These are phyloP conservation scores for Rhipidocladum racemiflorum DNA, from an alignment of 176 grass and related monocot species.

Conservation along the genomic window DNA sequence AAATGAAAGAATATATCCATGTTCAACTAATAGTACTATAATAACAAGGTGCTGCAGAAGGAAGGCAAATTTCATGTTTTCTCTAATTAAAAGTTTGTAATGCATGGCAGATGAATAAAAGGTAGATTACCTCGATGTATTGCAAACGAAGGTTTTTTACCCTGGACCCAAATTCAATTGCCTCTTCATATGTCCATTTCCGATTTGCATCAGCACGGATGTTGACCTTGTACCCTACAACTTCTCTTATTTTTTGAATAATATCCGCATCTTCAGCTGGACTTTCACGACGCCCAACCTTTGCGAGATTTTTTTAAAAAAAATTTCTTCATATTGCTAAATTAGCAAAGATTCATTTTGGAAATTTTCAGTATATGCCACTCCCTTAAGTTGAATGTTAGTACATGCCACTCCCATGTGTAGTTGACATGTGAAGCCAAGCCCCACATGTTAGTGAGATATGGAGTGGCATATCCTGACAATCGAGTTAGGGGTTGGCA, in stretches of 20 bases:
- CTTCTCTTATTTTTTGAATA: slow-evolving; percentile 71
- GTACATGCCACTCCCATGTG: too few relatives aligned
- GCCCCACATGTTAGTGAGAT: too few relatives aligned
- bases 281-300: slow-evolving; percentile 76
- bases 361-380: too few relatives aligned
- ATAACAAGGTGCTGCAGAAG: slow-evolving; percentile 20
- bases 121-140: slow-evolving; percentile 83
- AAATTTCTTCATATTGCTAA: slow-evolving; percentile 6
- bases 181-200: slow-evolving; percentile 82
- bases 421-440: too few relatives aligned
- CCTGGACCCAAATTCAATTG: slow-evolving; percentile 74
- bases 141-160: slow-evolving; percentile 63
- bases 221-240: slow-evolving; percentile 72
- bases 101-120: neutral
- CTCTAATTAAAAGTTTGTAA: slow-evolving; percentile 23
- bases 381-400: too few relatives aligned
- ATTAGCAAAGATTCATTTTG: neutral
- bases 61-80: slow-evolving; percentile 1
- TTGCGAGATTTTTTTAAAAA: slow-evolving; percentile 11
- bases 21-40: neutral
- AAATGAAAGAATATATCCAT: neutral
- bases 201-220: slow-evolving; percentile 92
- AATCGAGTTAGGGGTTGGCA: too few relatives aligned
- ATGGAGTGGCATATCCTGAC: too few relatives aligned
- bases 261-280: slow-evolving; percentile 78